Conservation (phyloP, 192 early-diverging fungal genomes). For the Coemansia sp. region DNA sequence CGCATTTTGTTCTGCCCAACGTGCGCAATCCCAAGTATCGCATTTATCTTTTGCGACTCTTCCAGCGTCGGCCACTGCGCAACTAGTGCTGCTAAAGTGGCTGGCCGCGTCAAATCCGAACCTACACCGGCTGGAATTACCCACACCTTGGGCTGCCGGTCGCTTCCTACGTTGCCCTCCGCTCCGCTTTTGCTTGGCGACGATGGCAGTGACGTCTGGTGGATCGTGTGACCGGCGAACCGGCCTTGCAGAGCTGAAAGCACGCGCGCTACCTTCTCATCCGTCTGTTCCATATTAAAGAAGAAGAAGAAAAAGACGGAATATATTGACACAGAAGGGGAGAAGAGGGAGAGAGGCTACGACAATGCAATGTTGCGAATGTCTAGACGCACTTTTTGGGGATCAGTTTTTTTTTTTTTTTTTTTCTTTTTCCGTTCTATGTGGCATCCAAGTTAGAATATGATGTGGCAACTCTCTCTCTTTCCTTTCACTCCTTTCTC, state of each 20-base stretch:
- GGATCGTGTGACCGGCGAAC: neutral
- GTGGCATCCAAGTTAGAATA: neutral
- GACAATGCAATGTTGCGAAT: neutral
- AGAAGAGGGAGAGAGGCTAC: neutral
- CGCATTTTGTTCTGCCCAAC: constrained; percentile 34
- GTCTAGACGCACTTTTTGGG: constrained; percentile 2
- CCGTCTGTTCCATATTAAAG: neutral
- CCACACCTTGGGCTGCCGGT: constrained; percentile 1
- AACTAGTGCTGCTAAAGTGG: constrained; percentile 16
- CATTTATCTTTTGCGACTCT: constrained; percentile 46
- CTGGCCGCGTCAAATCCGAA: constrained; percentile 33
- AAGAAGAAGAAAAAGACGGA: neutral
- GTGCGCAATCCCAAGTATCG: constrained; percentile 42
- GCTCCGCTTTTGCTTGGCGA: neutral
- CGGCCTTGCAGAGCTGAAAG: constrained; percentile 9
- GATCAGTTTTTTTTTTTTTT: neutral
- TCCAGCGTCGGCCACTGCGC: constrained; percentile 37
- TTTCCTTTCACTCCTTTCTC: constrained; percentile 1
- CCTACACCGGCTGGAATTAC: constrained; percentile 41
- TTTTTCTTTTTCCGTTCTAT: constrained; percentile 7
- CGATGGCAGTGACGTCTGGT: constrained; percentile 1
- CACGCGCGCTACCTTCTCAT: neutral
- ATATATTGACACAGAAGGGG: neutral
- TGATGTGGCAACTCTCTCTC: neutral
- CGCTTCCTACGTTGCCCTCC: neutral